Base-by-base conservation (phyloP, 75 land plant genomes). In the Sequoia sempervirens region DNA sequence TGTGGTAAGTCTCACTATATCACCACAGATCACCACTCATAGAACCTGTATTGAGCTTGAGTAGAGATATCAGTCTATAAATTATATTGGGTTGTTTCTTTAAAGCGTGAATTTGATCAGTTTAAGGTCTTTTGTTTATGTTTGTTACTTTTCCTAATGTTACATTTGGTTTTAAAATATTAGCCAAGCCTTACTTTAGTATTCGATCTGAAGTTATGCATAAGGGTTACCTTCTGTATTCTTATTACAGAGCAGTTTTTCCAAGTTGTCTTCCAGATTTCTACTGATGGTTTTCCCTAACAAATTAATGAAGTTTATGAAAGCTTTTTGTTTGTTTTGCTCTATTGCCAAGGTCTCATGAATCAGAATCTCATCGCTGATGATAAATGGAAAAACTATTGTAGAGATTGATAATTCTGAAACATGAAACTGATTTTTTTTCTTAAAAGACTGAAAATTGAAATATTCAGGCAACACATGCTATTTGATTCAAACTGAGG, bases 1-100 rank as follows among this genome's bases (percentile, higher is more conserved):
- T 82, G 78, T 92, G 79, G 94, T 92, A 89, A 82, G 91, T 86
- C 46, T 54, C 64, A 26, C 61, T 52, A 15, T 43, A 50, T 50
- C 2, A 50, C 53, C 2, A 50, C 53, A 50, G 30, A 23, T 76
- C 26, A 76, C n/a, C 38, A 76, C 80, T 40, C 4, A 37, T 76
- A 45, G 12, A 45, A 45, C 50, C 28, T 78, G 3, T 78, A 45
- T 45, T 26, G 41, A 78, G 1, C 28, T 78, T 43, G 15, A 78
- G 32, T 26, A 78, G 9, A 78, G 12, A 41, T 41, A 76, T 45
- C 9, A 28, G 40, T 45, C 15, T 10, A n/a, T 23, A n/a, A 26
- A 45, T 45, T 41, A 52, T 5, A 45, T 78, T 45, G 46, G 80
- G 14, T 45, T 23, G 50, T 78, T 78, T 41, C 13, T 43, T 23